phyloP scores from a whole-genome alignment of 2,329 filamentous ascomycete genomes.

The Dothideomycetes sp. region DNA sequence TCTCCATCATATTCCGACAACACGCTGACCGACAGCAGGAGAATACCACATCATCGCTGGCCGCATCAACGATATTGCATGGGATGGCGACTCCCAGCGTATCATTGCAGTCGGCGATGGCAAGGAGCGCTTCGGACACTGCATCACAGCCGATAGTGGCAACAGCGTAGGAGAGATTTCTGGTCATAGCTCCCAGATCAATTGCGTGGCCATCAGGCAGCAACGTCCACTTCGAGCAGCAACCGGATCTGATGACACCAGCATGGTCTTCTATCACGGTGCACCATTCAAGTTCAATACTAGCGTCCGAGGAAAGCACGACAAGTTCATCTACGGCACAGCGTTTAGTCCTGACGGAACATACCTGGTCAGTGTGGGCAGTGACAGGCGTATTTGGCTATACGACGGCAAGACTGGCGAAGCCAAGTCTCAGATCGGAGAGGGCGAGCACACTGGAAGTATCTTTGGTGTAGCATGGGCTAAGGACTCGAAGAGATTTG shows the following conservation, averaged over 20 bases:
- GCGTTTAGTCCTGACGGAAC: slow-evolving; percentile 84
- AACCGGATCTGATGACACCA: slow-evolving; percentile 82
- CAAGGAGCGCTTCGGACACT: slow-evolving; percentile 85
- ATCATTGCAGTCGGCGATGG: slow-evolving; percentile 95
- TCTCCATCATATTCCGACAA: not conserved
- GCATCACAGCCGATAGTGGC: slow-evolving; percentile 88
- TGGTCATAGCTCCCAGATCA: slow-evolving; percentile 84
- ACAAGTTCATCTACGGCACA: slow-evolving; percentile 78
- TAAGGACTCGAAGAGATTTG: slow-evolving; percentile 72
- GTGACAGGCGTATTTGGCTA: slow-evolving; percentile 84
- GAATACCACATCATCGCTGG: slow-evolving; percentile 93
- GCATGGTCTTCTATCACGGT: slow-evolving; percentile 84
- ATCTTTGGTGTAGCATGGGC: slow-evolving; percentile 91
- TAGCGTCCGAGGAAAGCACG: slow-evolving; percentile 69
- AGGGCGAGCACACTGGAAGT: slow-evolving; percentile 80
- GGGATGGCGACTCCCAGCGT: slow-evolving; percentile 93
- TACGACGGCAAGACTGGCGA: slow-evolving; percentile 97
- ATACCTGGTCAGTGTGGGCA: slow-evolving; percentile 74
- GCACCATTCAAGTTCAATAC: slow-evolving; percentile 92
- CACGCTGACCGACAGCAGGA: slow-evolving; percentile 30
- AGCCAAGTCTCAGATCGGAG: slow-evolving; percentile 62
- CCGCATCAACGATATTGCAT: slow-evolving; percentile 90
- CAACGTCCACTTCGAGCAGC: slow-evolving; percentile 85
- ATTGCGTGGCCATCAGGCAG: slow-evolving; percentile 78
- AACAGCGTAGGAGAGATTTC: slow-evolving; percentile 92